Base-by-base conservation (phyloP, 768 basidiomycete genomes). In the Goffeauzyma gilvescens region DNA sequence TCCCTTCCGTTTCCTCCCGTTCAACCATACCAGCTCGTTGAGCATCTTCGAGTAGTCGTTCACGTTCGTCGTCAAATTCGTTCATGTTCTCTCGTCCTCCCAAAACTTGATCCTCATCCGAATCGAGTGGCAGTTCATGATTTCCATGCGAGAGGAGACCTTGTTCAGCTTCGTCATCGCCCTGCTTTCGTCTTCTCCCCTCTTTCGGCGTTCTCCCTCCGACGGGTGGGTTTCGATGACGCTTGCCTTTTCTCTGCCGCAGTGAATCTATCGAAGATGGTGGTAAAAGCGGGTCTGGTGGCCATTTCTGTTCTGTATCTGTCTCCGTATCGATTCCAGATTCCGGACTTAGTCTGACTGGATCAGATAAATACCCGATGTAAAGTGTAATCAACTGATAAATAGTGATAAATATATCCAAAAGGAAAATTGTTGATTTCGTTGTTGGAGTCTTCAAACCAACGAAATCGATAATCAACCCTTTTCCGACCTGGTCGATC, bases 351-450 rank as follows among this genome's bases (percentile, higher is more conserved):
- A n/a, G n/a, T 21, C 30, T 28, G 15, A 30, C 40, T 9, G 40
- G 40, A 23, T 21, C 31, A 1, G 40, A 41, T 4, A 41, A 32
- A 14, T 41, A 41, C 30, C 40, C 40, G 30, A 41, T 41, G 40
- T 41, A 41, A 41, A 41, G 40, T 20, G 40, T 41, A 4, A 32
- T 31, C 13, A 41, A 20, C 21, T 41, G 40, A 23, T 41, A 41
- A 22, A 41, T 21, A 23, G 40, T 32, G 40, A 41, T 32, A n/a
- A 41, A 41, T 5, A 32, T 32, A 21, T 41, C 40, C 20, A 41
- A n/a, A 6, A 28, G 30, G 7, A 41, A 32, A 4, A 41, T 17
- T 13, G 33, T 17, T 21, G 27, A 18, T 3, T 18, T 20, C 12
- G 17, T 17, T 6, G 40, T 28, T 2, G 40, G 13, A 6, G 40